A percentile compares a stretch with the other conserved stretches of the same genome.
Conservation (phyloP, 345 rosid species). For the Acer negundo region DNA sequence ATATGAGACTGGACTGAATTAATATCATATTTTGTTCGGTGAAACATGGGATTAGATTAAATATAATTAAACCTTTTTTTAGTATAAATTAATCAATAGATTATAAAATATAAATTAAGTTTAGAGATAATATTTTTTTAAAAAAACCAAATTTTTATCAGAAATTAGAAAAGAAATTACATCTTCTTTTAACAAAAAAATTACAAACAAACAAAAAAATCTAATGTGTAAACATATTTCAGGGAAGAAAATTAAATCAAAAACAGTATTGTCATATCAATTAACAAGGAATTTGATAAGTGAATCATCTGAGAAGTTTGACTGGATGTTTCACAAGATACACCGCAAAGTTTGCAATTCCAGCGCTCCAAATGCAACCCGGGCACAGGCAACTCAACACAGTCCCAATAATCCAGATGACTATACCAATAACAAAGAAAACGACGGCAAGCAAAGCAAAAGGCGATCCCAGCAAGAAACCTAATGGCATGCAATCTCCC, state of each 20-base stretch:
- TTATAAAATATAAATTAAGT: too few relatives aligned
- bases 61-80: too few relatives aligned
- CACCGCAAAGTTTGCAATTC: constrained; percentile 66
- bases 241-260: not conserved
- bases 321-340: constrained; percentile 69
- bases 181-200: not conserved
- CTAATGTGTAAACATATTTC: too few relatives aligned
- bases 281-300: constrained; percentile 74
- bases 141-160: too few relatives aligned
- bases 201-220: not conserved
- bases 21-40: too few relatives aligned
- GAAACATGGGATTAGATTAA: too few relatives aligned
- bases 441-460: constrained; percentile 72
- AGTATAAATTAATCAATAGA: too few relatives aligned
- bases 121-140: too few relatives aligned
- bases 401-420: constrained; percentile 74
- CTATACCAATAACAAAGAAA: constrained; percentile 63
- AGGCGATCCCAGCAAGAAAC: constrained; percentile 78
- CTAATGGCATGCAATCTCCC: constrained; percentile 81
- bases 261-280: not conserved
- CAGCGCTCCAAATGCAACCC: constrained; percentile 70
- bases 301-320: constrained; percentile 65
- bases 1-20: too few relatives aligned
- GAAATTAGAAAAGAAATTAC: not conserved
- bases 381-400: constrained; percentile 87